Conservation (phyloP, 2,329 filamentous ascomycete species). For the Xenosphaeropsis pyriputrescens region DNA sequence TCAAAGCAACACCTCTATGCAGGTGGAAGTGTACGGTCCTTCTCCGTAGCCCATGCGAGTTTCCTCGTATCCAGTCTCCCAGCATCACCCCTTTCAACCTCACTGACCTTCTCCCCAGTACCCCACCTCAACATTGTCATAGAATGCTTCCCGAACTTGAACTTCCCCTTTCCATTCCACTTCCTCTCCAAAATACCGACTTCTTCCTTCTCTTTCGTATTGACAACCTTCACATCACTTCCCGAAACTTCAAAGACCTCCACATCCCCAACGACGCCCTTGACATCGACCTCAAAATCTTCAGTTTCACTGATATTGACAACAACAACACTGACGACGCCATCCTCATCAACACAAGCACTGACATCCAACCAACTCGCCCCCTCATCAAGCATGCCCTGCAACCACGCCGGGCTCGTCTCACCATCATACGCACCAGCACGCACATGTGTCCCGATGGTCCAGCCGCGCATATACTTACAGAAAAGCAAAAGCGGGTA, state of each 20-base stretch:
- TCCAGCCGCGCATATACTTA: conserved; percentile 59
- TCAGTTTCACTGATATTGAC: conserved; percentile 55
- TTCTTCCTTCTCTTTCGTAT: conserved; percentile 46
- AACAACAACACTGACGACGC: conserved; percentile 50
- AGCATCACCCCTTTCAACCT: conserved; percentile 10
- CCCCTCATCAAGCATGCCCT: conserved; percentile 42
- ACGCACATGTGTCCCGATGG: conserved; percentile 49
- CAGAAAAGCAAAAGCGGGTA: conserved; percentile 47
- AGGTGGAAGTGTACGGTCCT: not conserved
- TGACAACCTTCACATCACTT: conserved; percentile 37
- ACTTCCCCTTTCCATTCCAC: conserved; percentile 49
- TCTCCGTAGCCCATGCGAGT: conserved; percentile 10
- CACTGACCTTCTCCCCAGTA: conserved; percentile 13
- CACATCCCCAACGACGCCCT: conserved; percentile 38
- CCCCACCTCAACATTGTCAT: conserved; percentile 49
- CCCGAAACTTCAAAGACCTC: conserved; percentile 50
- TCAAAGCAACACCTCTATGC: not conserved
- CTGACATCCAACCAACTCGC: conserved; percentile 59
- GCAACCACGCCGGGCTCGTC: conserved; percentile 52
- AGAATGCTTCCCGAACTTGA: conserved; percentile 54
- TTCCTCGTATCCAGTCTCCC: conserved; percentile 12
- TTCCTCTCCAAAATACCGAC: conserved; percentile 43
- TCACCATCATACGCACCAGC: conserved; percentile 48
- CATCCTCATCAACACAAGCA: conserved; percentile 40
- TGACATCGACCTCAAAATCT: conserved; percentile 43